These are phyloP conservation scores for Synchytrium microbalum DNA, from an alignment of 371 early-diverging fungal genomes.

Conservation along the genomic window DNA sequence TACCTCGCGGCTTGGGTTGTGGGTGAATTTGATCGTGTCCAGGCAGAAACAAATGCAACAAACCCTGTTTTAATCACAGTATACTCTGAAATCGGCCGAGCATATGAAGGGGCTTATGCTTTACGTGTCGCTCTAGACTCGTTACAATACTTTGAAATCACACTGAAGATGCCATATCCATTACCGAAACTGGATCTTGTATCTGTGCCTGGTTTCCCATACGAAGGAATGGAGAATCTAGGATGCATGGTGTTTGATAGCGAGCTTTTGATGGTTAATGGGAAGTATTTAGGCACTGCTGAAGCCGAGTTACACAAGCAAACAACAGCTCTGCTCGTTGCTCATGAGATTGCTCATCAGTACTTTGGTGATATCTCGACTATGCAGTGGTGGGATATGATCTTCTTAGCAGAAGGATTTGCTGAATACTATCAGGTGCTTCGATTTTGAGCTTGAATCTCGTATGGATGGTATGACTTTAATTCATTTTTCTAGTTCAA, in stretches of 20 bases:
- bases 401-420: not conserved
- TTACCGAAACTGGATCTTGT: constrained; percentile 75
- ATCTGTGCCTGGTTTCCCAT: constrained; percentile 73
- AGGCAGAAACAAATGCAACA: constrained; percentile 38
- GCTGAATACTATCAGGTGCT: not conserved
- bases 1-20: constrained; percentile 75
- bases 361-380: not conserved
- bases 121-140: not conserved
- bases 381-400: not conserved
- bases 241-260: constrained; percentile 39
- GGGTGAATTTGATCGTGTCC: constrained; percentile 73
- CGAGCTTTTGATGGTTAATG: constrained; percentile 46
- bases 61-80: not conserved
- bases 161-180: constrained; percentile 25
- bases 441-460: too few species aligned
- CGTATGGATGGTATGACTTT: too few species aligned
- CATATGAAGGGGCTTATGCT: not conserved
- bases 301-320: not conserved
- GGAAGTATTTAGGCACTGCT: not conserved
- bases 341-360: not conserved
- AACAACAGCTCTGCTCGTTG: not conserved
- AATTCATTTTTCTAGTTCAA: not conserved
- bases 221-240: constrained; percentile 83
- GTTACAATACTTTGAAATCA: not conserved
- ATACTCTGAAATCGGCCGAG: not conserved